These are phyloP conservation scores for Sclerotinia spermophila DNA, from an alignment of 2,329 filamentous ascomycete genomes.

Conservation along the genomic window DNA sequence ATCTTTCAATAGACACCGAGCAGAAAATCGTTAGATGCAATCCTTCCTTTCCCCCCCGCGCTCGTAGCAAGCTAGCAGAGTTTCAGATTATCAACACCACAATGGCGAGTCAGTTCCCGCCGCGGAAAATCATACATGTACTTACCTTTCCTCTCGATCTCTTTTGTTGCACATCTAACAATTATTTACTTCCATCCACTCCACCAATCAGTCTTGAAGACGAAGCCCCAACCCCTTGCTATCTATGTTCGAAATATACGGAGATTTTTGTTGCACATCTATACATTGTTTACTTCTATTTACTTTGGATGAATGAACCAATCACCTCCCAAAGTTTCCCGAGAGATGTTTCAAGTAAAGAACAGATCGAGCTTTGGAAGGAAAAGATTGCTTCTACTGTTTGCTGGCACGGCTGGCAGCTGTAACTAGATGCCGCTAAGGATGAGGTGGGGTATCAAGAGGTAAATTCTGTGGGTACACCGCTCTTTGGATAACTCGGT, in stretches of 20 bases:
- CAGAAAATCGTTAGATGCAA: not conserved
- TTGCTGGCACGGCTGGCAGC: not conserved
- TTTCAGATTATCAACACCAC: not conserved
- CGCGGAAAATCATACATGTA: not conserved
- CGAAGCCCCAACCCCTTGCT: not conserved
- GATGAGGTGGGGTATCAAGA: not conserved
- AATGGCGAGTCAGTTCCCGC: not conserved
- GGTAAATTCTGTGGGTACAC: not conserved
- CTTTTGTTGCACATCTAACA: not conserved
- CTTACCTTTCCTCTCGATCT: not conserved
- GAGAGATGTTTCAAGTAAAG: not conserved
- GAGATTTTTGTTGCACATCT: slow-evolving; percentile 2
- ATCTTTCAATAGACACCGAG: not conserved
- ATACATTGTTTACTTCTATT: slow-evolving; percentile 1
- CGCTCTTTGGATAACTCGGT: not conserved
- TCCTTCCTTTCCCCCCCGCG: not conserved
- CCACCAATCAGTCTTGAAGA: not conserved
- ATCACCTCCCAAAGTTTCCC: not conserved
- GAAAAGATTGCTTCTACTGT: not conserved
- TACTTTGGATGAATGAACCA: not conserved
- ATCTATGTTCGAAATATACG: not conserved
- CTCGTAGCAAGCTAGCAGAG: too few species aligned
- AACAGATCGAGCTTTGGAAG: not conserved
- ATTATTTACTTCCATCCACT: not conserved
- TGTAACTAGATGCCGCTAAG: not conserved